These are phyloP conservation scores for Beauveria scarabaeidicola DNA, from an alignment of 2,329 filamentous ascomycete species.

Conservation along the genomic window DNA sequence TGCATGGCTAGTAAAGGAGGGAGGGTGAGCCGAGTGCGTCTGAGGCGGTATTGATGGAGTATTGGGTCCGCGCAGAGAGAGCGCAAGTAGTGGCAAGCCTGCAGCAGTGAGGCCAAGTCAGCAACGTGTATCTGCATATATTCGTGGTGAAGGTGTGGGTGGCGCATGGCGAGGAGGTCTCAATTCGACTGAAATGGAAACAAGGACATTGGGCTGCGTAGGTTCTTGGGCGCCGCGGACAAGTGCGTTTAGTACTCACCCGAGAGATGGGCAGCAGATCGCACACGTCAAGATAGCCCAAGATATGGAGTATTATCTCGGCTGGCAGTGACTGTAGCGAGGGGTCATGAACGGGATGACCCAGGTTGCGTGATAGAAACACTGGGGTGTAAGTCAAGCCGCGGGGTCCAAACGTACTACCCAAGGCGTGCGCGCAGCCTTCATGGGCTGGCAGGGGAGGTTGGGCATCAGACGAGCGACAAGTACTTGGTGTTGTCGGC, in stretches of 20 bases:
- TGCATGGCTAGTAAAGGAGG: slow-evolving; percentile 48
- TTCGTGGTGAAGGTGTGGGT: not conserved
- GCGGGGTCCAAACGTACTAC: not conserved
- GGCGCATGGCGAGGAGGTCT: slow-evolving; percentile 2
- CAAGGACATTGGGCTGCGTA: slow-evolving; percentile 1
- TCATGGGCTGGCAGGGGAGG: not conserved
- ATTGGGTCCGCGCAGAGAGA: slow-evolving; percentile 55
- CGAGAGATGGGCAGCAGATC: slow-evolving; percentile 48
- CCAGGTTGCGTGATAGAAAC: slow-evolving; percentile 2
- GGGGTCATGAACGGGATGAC: not conserved
- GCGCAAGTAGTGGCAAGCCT: slow-evolving; percentile 57
- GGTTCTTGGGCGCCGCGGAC: not conserved
- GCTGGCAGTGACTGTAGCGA: slow-evolving; percentile 34
- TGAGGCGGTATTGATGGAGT: slow-evolving; percentile 54
- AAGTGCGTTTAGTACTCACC: slow-evolving; percentile 32
- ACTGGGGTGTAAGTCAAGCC: slow-evolving; percentile 9
- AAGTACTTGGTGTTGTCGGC: not conserved
- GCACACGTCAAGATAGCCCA: slow-evolving; percentile 47
- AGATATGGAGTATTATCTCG: slow-evolving; percentile 47
- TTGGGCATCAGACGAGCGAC: slow-evolving; percentile 12
- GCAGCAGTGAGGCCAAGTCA: slow-evolving; percentile 10
- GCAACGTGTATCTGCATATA: slow-evolving; percentile 6
- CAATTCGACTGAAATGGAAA: not conserved
- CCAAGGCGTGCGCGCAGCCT: not conserved
- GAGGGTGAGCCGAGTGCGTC: slow-evolving; percentile 44